Percentiles rank a stretch among this genome's conserved stretches.
Conservation (phyloP, 2,329 filamentous ascomycete genomes). For the Botrytis squamosa region DNA sequence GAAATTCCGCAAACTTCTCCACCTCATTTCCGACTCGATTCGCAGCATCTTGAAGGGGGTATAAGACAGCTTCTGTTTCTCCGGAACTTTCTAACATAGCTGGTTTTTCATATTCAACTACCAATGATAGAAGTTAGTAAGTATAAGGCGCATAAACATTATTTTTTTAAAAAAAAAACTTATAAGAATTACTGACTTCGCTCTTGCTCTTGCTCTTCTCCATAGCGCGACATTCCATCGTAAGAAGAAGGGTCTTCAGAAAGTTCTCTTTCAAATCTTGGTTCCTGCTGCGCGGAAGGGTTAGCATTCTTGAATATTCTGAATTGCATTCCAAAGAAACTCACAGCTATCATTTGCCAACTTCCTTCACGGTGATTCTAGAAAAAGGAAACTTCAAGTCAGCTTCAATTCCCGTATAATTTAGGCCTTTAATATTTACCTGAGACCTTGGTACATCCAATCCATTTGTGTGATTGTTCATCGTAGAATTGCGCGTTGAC, state of each 20-base stretch:
- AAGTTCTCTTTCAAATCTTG: constrained; percentile 35
- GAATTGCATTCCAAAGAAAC: constrained; percentile 14
- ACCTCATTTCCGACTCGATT: constrained; percentile 76
- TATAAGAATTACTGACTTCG: constrained; percentile 31
- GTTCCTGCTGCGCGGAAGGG: constrained; percentile 27
- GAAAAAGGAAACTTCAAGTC: constrained; percentile 21
- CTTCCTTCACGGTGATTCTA: constrained; percentile 37
- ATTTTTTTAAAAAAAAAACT: not conserved
- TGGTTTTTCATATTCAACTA: constrained; percentile 31
- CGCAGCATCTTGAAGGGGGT: constrained; percentile 62
- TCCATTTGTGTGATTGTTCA: constrained; percentile 29
- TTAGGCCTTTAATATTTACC: constrained; percentile 11
- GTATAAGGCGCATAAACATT: not conserved
- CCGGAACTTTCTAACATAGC: constrained; percentile 38
- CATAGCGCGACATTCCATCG: constrained; percentile 37
- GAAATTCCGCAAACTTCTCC: constrained; percentile 77
- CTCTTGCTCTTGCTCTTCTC: constrained; percentile 27
- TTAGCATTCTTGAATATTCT: constrained; percentile 5
- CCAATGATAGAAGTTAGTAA: not conserved
- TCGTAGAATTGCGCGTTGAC: constrained; percentile 30
- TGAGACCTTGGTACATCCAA: constrained; percentile 21
- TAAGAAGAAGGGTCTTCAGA: constrained; percentile 38
- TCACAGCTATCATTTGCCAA: constrained; percentile 38
- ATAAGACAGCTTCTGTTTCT: constrained; percentile 50
- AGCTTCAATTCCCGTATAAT: constrained; percentile 22